These are phyloP conservation scores for Trichoderma breve DNA, from an alignment of 2,329 filamentous ascomycete genomes.

Conservation along the genomic window DNA sequence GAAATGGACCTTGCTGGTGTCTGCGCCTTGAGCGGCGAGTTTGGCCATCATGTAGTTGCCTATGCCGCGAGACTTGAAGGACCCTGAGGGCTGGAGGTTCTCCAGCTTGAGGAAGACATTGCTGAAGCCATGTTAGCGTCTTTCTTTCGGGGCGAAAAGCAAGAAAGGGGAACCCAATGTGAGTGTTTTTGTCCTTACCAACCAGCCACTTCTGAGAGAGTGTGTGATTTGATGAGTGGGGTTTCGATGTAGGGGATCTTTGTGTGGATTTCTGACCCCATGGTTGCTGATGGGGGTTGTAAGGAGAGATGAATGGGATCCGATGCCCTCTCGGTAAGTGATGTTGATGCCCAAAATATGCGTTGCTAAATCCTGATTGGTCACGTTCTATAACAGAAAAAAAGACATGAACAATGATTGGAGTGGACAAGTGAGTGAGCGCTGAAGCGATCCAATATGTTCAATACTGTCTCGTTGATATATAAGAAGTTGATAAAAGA, in stretches of 20 bases:
- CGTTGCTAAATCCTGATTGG: background rate
- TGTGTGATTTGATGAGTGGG: slow-evolving; percentile 62
- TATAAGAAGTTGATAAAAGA: background rate
- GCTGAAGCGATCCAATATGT: background rate
- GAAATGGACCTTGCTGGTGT: slow-evolving; percentile 51
- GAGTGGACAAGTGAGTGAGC: background rate
- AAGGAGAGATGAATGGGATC: background rate
- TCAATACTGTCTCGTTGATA: background rate
- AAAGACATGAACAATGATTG: background rate
- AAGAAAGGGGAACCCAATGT: no score
- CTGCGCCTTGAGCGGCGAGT: slow-evolving; percentile 22
- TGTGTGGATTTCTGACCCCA: background rate
- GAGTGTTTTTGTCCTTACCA: slow-evolving; percentile 19
- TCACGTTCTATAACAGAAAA: background rate
- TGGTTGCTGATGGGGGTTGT: background rate
- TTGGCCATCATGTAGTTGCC: slow-evolving; percentile 64
- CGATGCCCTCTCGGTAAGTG: background rate
- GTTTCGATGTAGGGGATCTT: slow-evolving; percentile 63
- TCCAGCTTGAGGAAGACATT: slow-evolving; percentile 82
- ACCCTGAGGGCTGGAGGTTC: slow-evolving; percentile 75
- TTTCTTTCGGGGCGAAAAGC: background rate
- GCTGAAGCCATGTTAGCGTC: slow-evolving; percentile 36
- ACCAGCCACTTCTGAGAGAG: slow-evolving; percentile 24
- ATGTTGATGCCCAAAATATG: background rate
- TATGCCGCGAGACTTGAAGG: slow-evolving; percentile 79